These are phyloP conservation scores for Lentinula guzmanii DNA, from an alignment of 768 basidiomycete genomes.

Conservation along the genomic window DNA sequence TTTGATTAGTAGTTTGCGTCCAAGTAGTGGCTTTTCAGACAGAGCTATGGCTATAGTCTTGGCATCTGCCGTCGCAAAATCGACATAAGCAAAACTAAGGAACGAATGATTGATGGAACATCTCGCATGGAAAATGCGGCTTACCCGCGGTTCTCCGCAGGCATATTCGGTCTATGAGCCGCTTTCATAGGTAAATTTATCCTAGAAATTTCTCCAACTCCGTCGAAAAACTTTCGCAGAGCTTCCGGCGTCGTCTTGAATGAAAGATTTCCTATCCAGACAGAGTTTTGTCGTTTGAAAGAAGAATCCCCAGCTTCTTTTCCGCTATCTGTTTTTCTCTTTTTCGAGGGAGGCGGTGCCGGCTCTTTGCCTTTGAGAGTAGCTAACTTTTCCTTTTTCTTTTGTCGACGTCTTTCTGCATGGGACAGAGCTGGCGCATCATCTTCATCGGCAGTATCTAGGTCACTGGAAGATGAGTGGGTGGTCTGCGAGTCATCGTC, in stretches of 20 bases:
- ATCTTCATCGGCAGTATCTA: constrained; percentile 16
- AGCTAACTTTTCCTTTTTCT: constrained; percentile 33
- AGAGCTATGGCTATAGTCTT: constrained; percentile 71
- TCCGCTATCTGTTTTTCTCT: background rate
- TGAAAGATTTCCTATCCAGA: constrained; percentile 75
- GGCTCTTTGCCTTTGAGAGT: constrained; percentile 18
- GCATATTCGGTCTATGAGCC: constrained; percentile 36
- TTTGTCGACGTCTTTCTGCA: constrained; percentile 62
- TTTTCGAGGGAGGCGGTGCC: constrained; percentile 4
- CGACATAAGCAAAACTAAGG: constrained; percentile 90
- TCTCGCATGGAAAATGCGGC: constrained; percentile 22
- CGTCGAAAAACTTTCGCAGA: constrained; percentile 48
- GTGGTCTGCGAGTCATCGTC: background rate
- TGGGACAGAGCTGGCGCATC: constrained; percentile 64
- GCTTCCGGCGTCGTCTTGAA: constrained; percentile 61
- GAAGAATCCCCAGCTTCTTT: background rate
- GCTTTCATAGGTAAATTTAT: constrained; percentile 83
- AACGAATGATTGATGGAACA: background rate
- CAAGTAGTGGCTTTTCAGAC: constrained; percentile 79
- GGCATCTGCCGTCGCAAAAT: constrained; percentile 76
- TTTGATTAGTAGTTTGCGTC: constrained; percentile 89
- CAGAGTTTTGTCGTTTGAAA: constrained; percentile 10
- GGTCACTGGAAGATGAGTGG: constrained; percentile 8
- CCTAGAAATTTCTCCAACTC: constrained; percentile 68
- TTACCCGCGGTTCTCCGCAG: constrained; percentile 75